Conservation (phyloP, 805 yeast genomes). For the Candida saitoana region DNA sequence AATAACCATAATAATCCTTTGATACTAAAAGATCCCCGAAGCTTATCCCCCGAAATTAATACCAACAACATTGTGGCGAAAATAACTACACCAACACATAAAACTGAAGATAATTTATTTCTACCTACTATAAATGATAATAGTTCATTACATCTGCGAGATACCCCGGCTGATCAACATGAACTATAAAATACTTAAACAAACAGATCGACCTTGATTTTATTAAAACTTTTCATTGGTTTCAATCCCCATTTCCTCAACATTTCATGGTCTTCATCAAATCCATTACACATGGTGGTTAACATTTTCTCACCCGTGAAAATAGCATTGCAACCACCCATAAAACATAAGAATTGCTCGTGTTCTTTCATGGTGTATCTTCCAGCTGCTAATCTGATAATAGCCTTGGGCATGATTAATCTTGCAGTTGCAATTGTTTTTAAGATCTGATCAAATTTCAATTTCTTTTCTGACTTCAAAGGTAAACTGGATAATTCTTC, state of each 20-base stretch:
- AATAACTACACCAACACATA: not conserved
- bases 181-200: not conserved
- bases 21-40: not conserved
- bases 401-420: constrained; percentile 65
- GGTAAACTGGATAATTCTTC: constrained; percentile 44
- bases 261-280: constrained; percentile 77
- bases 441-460: constrained; percentile 58
- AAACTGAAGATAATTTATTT: not conserved
- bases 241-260: constrained; percentile 63
- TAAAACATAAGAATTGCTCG: constrained; percentile 70
- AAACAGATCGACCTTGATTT: constrained; percentile 1
- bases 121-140: not conserved
- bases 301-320: constrained; percentile 80
- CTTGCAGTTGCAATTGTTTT: constrained; percentile 76
- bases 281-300: constrained; percentile 78
- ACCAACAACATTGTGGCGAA: not conserved
- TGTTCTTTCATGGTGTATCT: constrained; percentile 75
- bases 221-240: constrained; percentile 48
- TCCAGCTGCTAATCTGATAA: constrained; percentile 76
- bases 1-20: not conserved
- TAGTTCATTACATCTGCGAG: not conserved
- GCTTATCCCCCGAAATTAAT: not conserved
- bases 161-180: not conserved
- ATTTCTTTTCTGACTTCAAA: constrained; percentile 30
- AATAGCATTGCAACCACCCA: constrained; percentile 76